Evolutionary conservation across 2,329 filamentous ascomycete species (phyloP).

Genomic region (Xylaria sp.): DNA sequence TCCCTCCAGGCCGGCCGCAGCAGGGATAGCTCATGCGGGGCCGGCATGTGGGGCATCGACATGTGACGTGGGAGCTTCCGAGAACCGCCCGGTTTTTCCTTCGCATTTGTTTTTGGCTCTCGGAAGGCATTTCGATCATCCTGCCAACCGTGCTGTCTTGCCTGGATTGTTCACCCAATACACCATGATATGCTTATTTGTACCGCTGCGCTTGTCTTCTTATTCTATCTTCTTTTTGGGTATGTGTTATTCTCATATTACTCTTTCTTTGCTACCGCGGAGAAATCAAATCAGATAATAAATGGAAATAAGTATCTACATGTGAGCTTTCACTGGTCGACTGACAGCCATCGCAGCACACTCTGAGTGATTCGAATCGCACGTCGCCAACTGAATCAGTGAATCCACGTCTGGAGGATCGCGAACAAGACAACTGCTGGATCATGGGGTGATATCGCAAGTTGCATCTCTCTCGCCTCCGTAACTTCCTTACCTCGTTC

Average conservation of each 20-base stretch:
- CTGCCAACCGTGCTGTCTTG: no score
- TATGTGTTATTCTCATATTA: no score
- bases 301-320: no score
- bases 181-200: neutral
- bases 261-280: no score
- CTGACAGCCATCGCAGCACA: neutral
- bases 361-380: neutral
- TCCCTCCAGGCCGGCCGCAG: no score
- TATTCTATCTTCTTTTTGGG: neutral
- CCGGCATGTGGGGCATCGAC: neutral
- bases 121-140: neutral
- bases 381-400: neutral
- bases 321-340: neutral
- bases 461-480: neutral
- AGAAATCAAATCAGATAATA: no score
- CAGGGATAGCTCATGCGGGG: neutral
- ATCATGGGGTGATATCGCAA: slow-evolving; percentile 14
- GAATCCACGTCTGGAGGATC: neutral
- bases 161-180: neutral
- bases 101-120: neutral
- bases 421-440: neutral
- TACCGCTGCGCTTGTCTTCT: neutral
- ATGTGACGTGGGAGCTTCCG: neutral
- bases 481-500: neutral
- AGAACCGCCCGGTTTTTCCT: neutral